phyloP scores from a whole-genome alignment of 2,329 filamentous ascomycete genomes.

The Penicillium sp. region DNA sequence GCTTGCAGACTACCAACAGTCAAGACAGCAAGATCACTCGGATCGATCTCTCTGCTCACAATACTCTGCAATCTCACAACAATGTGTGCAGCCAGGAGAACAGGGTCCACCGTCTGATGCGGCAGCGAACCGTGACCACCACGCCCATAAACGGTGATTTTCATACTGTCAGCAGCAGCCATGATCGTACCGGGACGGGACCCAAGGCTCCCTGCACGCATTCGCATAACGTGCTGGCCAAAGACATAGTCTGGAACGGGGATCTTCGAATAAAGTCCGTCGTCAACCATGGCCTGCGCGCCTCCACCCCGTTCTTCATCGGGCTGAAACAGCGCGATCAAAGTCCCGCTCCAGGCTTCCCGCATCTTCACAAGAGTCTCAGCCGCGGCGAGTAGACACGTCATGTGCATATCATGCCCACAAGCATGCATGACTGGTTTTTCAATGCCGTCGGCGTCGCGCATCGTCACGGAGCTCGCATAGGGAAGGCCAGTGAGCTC shows the following conservation, averaged over 20 bases:
- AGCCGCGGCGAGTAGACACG: conserved; percentile 51
- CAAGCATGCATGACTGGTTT: conserved; percentile 59
- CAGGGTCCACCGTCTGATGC: conserved; percentile 54
- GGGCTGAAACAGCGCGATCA: conserved; percentile 63
- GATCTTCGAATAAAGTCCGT: conserved; percentile 50
- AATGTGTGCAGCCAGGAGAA: conserved; percentile 53
- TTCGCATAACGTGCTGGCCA: conserved; percentile 53
- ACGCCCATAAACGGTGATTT: conserved; percentile 54
- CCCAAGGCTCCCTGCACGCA: conserved; percentile 40
- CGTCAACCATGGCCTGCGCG: conserved; percentile 58
- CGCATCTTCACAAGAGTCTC: conserved; percentile 45
- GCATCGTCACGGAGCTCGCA: conserved; percentile 44
- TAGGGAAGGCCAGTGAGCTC: conserved; percentile 48
- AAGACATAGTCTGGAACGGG: conserved; percentile 54
- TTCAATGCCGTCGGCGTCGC: conserved; percentile 46
- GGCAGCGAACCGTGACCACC: conserved; percentile 57
- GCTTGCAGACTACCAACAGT: conserved; percentile 57
- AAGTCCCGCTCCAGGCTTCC: conserved; percentile 56
- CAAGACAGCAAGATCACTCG: conserved; percentile 51
- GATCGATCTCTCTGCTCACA: conserved; percentile 52
- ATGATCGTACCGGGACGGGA: conserved; percentile 39
- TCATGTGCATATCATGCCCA: conserved; percentile 58
- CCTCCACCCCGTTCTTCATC: conserved; percentile 61
- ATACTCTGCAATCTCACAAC: conserved; percentile 57
- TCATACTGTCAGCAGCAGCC: conserved; percentile 44